A percentile compares a stretch with the other conserved stretches of the same genome.
These are phyloP conservation scores for Epichloe festucae DNA, from an alignment of 2,329 filamentous ascomycete genomes.

Conservation along the genomic window DNA sequence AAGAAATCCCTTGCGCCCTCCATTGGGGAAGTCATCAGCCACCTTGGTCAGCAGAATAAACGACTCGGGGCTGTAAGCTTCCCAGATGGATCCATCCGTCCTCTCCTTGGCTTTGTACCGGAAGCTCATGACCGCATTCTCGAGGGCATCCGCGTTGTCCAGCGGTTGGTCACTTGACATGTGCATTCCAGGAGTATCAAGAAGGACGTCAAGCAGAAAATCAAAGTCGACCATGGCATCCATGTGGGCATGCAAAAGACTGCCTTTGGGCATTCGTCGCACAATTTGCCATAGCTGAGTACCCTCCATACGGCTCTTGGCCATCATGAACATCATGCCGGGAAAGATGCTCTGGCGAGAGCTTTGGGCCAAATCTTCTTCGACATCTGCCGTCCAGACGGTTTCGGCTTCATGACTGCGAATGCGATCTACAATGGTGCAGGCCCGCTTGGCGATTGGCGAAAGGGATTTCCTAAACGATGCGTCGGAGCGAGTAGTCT, in stretches of 20 bases:
- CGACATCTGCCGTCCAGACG: constrained; percentile 63
- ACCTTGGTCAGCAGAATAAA: constrained; percentile 47
- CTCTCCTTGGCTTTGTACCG: constrained; percentile 37
- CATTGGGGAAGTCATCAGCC: constrained; percentile 58
- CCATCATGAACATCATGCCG: constrained; percentile 86
- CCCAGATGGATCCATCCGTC: constrained; percentile 49
- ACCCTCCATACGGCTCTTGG: constrained; percentile 73
- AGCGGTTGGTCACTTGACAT: constrained; percentile 50
- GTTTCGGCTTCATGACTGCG: constrained; percentile 62
- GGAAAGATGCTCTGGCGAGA: constrained; percentile 58
- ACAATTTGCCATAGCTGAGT: constrained; percentile 81
- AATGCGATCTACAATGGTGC: constrained; percentile 67
- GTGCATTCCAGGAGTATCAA: constrained; percentile 62
- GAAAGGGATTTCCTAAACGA: constrained; percentile 64
- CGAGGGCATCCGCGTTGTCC: constrained; percentile 35
- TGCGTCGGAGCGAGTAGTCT: constrained; percentile 62
- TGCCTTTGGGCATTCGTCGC: constrained; percentile 76
- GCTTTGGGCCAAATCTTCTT: constrained; percentile 53
- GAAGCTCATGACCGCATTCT: constrained; percentile 48
- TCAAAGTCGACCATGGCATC: constrained; percentile 86
- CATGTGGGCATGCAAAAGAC: constrained; percentile 74
- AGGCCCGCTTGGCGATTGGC: constrained; percentile 64
- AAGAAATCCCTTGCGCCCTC: constrained; percentile 59
- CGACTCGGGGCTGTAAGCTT: constrained; percentile 44
- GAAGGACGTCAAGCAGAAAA: constrained; percentile 59